Conservation (phyloP, 1,284 basidiomycete species). For the Heterobasidion occidentale region DNA sequence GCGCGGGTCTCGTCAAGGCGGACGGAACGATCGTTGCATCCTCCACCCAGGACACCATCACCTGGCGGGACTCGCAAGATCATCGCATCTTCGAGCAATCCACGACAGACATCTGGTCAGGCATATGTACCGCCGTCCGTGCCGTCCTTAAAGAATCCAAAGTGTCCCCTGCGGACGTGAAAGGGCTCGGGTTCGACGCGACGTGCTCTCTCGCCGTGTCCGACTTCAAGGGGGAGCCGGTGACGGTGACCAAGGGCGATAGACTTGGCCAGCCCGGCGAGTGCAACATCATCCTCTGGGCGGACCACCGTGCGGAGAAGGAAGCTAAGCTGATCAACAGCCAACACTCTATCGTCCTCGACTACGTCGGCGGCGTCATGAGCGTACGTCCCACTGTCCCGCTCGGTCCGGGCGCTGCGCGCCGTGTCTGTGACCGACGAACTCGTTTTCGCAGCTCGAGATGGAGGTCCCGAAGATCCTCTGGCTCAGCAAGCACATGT, state of each 20-base stretch:
- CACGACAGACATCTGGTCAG: conserved; percentile 81
- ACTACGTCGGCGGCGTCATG: conserved; percentile 96
- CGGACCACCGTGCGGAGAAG: conserved; percentile 89
- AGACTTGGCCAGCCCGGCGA: conserved; percentile 58
- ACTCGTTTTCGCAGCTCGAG: conserved; percentile 55
- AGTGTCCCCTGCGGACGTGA: conserved; percentile 59
- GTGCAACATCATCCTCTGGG: conserved; percentile 87
- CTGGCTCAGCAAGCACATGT: conserved; percentile 93
- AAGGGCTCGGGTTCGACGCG: conserved; percentile 93
- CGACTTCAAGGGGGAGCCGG: conserved; percentile 66
- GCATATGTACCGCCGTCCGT: conserved; percentile 66
- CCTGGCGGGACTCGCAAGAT: conserved; percentile 80
- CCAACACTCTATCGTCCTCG: conserved; percentile 78
- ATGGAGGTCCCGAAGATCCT: conserved; percentile 97
- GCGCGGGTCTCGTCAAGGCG: conserved; percentile 77
- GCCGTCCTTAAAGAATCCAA: conserved; percentile 60
- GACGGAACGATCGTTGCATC: conserved; percentile 77
- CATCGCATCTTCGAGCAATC: conserved; percentile 95
- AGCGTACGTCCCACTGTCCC: conserved; percentile 54
- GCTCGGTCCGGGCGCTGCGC: background rate
- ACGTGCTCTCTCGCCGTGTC: conserved; percentile 94
- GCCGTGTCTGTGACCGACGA: no score
- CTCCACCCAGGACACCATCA: conserved; percentile 71
- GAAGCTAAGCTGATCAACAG: conserved; percentile 90
- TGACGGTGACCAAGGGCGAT: conserved; percentile 73